A percentile compares a stretch with the other conserved stretches of the same genome.
Evolutionary conservation across 495 filamentous ascomycete species (phyloP).

Genomic region (Penicillium crystallinum): DNA sequence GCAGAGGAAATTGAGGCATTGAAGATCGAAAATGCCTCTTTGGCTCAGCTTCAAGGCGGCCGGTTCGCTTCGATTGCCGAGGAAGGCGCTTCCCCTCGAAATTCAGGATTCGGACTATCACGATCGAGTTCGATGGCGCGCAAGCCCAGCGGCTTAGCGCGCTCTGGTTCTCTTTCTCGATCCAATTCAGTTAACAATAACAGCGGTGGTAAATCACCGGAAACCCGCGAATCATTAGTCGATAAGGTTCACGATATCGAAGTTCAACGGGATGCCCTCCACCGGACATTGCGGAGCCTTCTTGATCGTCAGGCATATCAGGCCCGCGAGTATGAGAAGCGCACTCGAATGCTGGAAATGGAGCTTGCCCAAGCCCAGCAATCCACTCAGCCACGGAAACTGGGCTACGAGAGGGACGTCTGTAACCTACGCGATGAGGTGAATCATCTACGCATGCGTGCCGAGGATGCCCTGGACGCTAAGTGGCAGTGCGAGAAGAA

Average conservation of each 20-base stretch:
- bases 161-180: conserved; percentile 43
- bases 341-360: conserved; percentile 64
- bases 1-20: conserved; percentile 63
- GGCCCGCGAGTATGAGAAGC: conserved; percentile 72
- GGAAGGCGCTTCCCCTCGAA: conserved; percentile 41
- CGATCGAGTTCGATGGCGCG: conserved; percentile 61
- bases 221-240: conserved; percentile 63
- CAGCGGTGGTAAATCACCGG: conserved; percentile 47
- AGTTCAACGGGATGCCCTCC: conserved; percentile 86
- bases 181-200: conserved; percentile 53
- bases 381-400: conserved; percentile 60
- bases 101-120: conserved; percentile 44
- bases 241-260: conserved; percentile 91
- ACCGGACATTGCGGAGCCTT: conserved; percentile 77
- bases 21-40: conserved; percentile 49
- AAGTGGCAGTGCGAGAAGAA: conserved; percentile 97
- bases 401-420: conserved; percentile 81
- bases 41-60: conserved; percentile 46
- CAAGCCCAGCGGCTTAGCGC: conserved; percentile 36
- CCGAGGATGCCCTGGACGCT: conserved; percentile 92
- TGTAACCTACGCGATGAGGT: conserved; percentile 74
- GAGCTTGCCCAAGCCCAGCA: conserved; percentile 71
- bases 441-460: conserved; percentile 74
- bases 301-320: conserved; percentile 83
- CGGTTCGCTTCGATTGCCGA: conserved; percentile 62